Evolutionary conservation across 305 asterid species (phyloP), one percentile per base, ranked within the genome.

Genomic region (Andrographis paniculata): DNA sequence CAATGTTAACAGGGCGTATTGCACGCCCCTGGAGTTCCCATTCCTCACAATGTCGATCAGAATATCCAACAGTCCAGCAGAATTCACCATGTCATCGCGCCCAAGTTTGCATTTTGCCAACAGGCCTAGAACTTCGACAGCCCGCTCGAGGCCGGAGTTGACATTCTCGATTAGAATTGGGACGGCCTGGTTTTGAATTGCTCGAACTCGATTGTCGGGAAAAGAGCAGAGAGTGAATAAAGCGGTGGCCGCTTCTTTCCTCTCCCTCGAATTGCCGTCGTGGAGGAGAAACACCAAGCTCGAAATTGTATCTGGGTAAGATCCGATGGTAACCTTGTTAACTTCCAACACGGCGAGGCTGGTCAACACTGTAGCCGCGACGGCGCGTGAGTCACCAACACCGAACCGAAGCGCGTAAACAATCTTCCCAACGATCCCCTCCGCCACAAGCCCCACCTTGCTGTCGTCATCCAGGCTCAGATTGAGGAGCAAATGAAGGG

Each of bases 271-370:
- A 53, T 50, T 75, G 23, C 94, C 97, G 10, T 45, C 51, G 58
- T 66, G 68, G 0, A 89, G 74, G 18, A 89, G 83, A 31, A 70
- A 60, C 16, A 89, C 76, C 55, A 89, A 45, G 48, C 85, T 78
- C 48, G 78, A 67, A 48, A 89, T 74, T 11, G 91, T 91, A 50
- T 66, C 76, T 4, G 93, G 88, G 64, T 68, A 67, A 0, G 87
- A 77, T 53, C 95, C 95, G 52, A 89, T 85, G 1, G 91, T 79
- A 15, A 83, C 93, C 63, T 82, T 85, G 64, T 85, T 89, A 59
- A 85, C 95, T 55, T 85, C 94, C 65, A 89, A 73, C 60, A 89
- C 89, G 13, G 93, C 93, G 39, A 84, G 75, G 67, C 95, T 89
- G 38, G 95, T 89, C 61, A 89, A 28, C 57, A 85, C 89, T 10